phyloP scores from a whole-genome alignment of 2,329 filamentous ascomycete genomes.

The Fusarium pseudonygamai region DNA sequence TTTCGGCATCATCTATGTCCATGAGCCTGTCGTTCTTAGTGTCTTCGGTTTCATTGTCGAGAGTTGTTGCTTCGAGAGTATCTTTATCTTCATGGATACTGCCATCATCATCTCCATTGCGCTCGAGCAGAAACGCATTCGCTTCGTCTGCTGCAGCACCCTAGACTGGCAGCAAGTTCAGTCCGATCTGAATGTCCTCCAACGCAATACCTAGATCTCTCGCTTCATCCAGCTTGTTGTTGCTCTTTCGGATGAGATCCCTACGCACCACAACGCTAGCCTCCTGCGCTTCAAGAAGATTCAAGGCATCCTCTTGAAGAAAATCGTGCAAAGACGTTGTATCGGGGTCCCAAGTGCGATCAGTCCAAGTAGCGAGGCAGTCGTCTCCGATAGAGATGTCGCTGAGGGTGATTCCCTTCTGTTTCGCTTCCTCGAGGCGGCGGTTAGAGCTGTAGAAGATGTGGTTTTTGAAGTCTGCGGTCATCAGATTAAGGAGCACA shows the following conservation, averaged over 20 bases:
- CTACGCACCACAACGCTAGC: conserved; percentile 32
- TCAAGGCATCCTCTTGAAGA: conserved; percentile 40
- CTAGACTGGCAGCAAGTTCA: conserved; percentile 46
- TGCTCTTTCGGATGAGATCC: conserved; percentile 42
- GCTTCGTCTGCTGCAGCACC: background rate
- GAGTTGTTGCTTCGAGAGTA: background rate
- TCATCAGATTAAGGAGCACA: conserved; percentile 36
- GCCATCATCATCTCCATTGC: background rate
- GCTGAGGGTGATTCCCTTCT: conserved; percentile 12
- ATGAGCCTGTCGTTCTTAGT: background rate
- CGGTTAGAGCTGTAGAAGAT: conserved; percentile 37
- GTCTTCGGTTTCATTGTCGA: background rate
- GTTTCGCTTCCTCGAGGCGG: conserved; percentile 37
- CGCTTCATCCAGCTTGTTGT: conserved; percentile 41
- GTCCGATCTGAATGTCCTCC: conserved; percentile 38
- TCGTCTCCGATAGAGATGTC: conserved; percentile 42
- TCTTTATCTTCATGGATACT: background rate
- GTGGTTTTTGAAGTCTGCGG: conserved; percentile 28
- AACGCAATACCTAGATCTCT: conserved; percentile 31
- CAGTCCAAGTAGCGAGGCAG: conserved; percentile 45
- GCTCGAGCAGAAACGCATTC: background rate
- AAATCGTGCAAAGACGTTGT: conserved; percentile 36
- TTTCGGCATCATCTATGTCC: background rate
- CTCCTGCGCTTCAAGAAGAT: conserved; percentile 21
- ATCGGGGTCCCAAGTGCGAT: conserved; percentile 39